These are phyloP conservation scores for Gentiana straminea DNA, from an alignment of 257 asterid species.

Conservation along the genomic window DNA sequence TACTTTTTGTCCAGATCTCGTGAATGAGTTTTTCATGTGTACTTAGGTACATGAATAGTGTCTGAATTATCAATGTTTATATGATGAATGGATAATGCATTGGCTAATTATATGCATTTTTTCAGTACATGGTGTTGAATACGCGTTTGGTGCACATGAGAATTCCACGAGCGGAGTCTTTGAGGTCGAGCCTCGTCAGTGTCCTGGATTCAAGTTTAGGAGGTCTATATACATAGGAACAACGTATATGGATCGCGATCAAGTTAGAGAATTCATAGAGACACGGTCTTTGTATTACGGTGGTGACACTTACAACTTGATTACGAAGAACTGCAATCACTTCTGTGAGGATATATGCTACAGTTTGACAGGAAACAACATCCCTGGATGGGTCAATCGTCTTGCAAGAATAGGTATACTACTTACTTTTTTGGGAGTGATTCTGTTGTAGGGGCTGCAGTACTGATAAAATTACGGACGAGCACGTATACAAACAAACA, in stretches of 20 bases:
- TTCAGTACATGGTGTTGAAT: constrained; percentile 72
- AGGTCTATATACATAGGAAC: constrained; percentile 69
- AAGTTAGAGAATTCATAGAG: constrained; percentile 67
- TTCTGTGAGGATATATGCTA: constrained; percentile 66
- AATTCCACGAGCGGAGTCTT: constrained; percentile 69
- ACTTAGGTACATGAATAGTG: no score
- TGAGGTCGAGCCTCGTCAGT: constrained; percentile 74
- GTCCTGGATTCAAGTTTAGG: constrained; percentile 78
- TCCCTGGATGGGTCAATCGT: constrained; percentile 89
- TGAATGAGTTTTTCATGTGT: no score
- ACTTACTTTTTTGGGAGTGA: not conserved
- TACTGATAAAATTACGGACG: no score
- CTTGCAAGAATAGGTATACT: constrained; percentile 64
- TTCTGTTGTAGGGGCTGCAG: no score
- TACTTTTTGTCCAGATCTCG: no score
- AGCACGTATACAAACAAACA: no score
- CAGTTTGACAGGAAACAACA: constrained; percentile 60
- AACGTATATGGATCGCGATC: constrained; percentile 43
- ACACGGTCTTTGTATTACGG: constrained; percentile 41
- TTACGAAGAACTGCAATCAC: constrained; percentile 82
- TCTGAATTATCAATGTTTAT: no score
- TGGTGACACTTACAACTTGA: constrained; percentile 71
- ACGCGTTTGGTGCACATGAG: constrained; percentile 83
- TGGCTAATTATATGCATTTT: constrained; percentile 11
- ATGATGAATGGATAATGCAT: no score